Percentiles rank a stretch among this genome's conserved stretches.
These are phyloP conservation scores for Fusarium zealandicum DNA, from an alignment of 2,329 filamentous ascomycete genomes.

Conservation along the genomic window DNA sequence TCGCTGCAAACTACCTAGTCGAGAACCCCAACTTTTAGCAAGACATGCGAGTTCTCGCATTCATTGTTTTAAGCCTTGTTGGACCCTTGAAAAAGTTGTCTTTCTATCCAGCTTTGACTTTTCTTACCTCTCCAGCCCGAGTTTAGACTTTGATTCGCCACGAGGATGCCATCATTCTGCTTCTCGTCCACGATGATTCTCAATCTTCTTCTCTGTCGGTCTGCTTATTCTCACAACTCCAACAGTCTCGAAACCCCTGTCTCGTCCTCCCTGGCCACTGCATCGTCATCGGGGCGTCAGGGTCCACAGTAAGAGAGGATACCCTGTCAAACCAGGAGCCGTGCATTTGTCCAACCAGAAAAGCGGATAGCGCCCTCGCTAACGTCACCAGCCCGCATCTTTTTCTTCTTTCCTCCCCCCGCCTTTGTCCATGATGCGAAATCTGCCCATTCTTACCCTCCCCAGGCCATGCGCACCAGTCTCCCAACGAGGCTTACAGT, in stretches of 20 bases:
- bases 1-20: neutral
- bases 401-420: neutral
- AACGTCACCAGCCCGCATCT: slow-evolving; percentile 39
- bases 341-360: slow-evolving; percentile 25
- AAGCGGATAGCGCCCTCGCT: slow-evolving; percentile 28
- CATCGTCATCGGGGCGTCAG: slow-evolving; percentile 39
- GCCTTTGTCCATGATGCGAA: neutral
- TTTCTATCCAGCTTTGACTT: neutral
- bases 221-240: neutral
- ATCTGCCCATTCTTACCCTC: slow-evolving; percentile 2
- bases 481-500: no score
- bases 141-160: slow-evolving; percentile 8
- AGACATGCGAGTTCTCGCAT: neutral
- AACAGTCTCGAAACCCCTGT: no score
- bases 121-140: neutral
- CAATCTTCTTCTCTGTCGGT: neutral
- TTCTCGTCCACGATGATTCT: slow-evolving; percentile 4
- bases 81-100: neutral
- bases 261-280: slow-evolving; percentile 21
- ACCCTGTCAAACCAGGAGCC: neutral
- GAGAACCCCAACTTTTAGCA: neutral
- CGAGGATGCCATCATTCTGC: slow-evolving; percentile 18
- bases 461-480: no score
- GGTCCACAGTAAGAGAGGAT: slow-evolving; percentile 41
- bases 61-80: neutral